Base-by-base conservation (phyloP, 163 green algal species). In the Trebouxiophyceae sp. region DNA sequence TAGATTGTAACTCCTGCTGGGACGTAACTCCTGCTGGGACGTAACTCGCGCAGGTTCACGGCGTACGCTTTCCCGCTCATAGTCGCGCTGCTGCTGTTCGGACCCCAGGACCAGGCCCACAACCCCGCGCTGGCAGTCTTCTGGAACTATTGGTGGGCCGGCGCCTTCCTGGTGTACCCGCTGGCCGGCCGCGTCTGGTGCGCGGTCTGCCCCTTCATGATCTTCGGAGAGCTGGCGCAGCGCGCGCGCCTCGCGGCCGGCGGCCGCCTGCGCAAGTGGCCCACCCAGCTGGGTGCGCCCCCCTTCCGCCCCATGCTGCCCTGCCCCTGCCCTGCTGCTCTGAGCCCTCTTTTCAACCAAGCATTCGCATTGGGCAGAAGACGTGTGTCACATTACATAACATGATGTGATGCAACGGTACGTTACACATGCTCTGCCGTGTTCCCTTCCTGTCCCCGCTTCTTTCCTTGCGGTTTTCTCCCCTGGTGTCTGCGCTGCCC, bases 161-260 rank as follows among this genome's bases (percentile, higher is more conserved):
- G 77, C 47, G 86, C 81, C 7, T 91, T 95, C 66, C 30, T 93
- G 19, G 71, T 79, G 39, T 95, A 86, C 66, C 81, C 83, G 20
- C 81, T 91, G 66, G 65, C 93, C 32, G 86, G 87, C 19, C 19
- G 19, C 5, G 26, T 44, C 6, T 62, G 56, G 56, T 62, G 56
- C 28, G 55, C 69, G 67, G 75, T 95, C 30, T 95, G 87, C 68
- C 87, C 87, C 46, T 95, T 95, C 71, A 95, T 95, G 87, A 89
- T 89, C 33, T 93, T 86, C 58, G 86, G 84, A 3, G 85, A 91
- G 77, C 39, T 91, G 23, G 77, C 84, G 66, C 86, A 93, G 77
- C 60, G 64, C 29, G 89, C 78, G 81, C 65, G 80, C 4, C 57
- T 80, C 23, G 63, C 66, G 16, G 44, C 12, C 24, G 83, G 82